These are phyloP conservation scores for Retiboletus fuscus DNA, from an alignment of 1,284 basidiomycete species.

Conservation along the genomic window DNA sequence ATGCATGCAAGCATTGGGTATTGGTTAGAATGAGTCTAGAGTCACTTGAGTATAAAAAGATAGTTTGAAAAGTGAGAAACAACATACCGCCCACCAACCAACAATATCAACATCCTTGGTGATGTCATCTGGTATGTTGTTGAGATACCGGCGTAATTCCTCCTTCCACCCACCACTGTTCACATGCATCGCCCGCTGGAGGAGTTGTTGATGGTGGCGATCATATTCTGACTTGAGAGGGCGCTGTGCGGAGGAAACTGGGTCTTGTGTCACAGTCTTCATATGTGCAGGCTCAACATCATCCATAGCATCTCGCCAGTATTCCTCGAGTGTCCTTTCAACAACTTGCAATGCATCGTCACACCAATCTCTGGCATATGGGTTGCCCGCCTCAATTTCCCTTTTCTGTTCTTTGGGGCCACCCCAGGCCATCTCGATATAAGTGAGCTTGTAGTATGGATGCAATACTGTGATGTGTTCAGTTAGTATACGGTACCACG, in stretches of 20 bases:
- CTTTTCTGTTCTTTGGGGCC: too few relatives aligned
- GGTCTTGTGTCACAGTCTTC: neutral
- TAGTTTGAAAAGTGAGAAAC: too few relatives aligned
- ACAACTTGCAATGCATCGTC: neutral
- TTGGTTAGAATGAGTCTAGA: too few relatives aligned
- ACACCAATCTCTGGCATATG: neutral
- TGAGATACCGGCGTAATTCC: neutral
- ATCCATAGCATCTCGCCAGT: too few relatives aligned
- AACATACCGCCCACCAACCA: neutral
- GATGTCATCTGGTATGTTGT: neutral
- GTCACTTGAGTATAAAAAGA: too few relatives aligned
- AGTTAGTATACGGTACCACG: too few relatives aligned
- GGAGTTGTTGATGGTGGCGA: too few relatives aligned
- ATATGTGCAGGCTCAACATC: neutral
- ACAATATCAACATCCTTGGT: too few relatives aligned
- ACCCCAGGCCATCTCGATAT: too few relatives aligned
- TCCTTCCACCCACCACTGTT: neutral
- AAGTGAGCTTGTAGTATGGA: too few relatives aligned
- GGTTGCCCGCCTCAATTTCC: neutral
- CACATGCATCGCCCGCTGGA: neutral
- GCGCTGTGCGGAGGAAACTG: neutral
- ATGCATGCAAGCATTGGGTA: neutral
- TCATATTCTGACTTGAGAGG: neutral
- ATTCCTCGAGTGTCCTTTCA: too few relatives aligned
- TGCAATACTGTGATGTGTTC: too few relatives aligned